These are phyloP conservation scores for Cyberlindnera misumaiensis DNA, from an alignment of 805 yeast genomes.

Conservation along the genomic window DNA sequence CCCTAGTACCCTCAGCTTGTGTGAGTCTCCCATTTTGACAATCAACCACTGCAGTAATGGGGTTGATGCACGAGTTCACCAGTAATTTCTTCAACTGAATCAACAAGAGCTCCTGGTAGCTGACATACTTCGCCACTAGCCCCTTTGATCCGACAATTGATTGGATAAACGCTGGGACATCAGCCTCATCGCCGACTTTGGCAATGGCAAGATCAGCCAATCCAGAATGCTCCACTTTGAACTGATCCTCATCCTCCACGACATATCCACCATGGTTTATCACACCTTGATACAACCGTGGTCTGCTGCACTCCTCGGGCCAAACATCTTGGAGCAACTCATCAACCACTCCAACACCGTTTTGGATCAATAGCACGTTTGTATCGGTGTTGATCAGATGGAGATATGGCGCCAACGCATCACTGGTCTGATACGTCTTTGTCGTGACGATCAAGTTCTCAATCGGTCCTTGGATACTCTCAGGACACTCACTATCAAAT, in stretches of 20 bases:
- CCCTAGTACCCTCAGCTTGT: conserved; percentile 34
- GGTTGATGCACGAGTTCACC: conserved; percentile 78
- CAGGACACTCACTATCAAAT: conserved; percentile 5
- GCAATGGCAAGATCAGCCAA: conserved; percentile 57
- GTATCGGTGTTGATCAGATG: conserved; percentile 44
- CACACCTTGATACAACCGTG: conserved; percentile 67
- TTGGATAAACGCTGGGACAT: conserved; percentile 18
- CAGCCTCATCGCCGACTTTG: conserved; percentile 24
- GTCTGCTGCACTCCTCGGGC: conserved; percentile 40
- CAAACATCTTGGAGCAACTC: conserved; percentile 46
- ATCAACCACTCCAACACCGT: conserved; percentile 81
- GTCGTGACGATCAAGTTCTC: conserved; percentile 66
- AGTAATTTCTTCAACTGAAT: conserved; percentile 72
- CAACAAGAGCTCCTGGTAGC: conserved; percentile 42
- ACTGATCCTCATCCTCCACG: conserved; percentile 14
- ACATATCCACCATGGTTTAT: conserved; percentile 80
- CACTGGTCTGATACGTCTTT: conserved; percentile 66
- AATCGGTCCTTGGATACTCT: conserved; percentile 28
- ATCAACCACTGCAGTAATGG: conserved; percentile 71
- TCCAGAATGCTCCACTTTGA: conserved; percentile 59
- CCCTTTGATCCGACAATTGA: conserved; percentile 24
- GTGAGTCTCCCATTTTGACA: conserved; percentile 76
- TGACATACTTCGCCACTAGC: conserved; percentile 26
- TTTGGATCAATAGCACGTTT: conserved; percentile 69
- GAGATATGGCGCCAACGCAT: conserved; percentile 52